phyloP scores from a whole-genome alignment of 75 land plant genomes.

The Selaginella moellendorffii region DNA sequence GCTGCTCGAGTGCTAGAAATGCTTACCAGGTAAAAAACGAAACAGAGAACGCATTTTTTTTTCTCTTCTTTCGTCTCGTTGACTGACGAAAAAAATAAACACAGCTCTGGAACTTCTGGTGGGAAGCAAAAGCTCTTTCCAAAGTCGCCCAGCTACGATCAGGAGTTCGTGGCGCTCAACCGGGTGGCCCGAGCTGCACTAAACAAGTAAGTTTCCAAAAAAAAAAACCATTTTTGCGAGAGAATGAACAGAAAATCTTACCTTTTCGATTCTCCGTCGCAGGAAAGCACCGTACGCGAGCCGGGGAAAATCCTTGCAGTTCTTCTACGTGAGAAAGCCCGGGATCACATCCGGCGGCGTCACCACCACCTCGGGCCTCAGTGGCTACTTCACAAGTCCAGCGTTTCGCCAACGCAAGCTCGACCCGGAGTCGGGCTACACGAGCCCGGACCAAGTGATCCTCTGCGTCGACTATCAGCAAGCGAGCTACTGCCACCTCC shows the following conservation, averaged over 20 bases:
- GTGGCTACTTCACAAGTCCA: not conserved
- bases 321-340: not conserved
- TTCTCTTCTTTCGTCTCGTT: not conserved
- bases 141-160: not conserved
- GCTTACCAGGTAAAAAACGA: not conserved
- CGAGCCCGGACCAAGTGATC: slow-evolving; percentile 3
- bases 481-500: not conserved
- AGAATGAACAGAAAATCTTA: not conserved
- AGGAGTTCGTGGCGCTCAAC: not conserved
- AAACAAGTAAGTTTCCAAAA: not conserved
- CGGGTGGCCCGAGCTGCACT: not conserved
- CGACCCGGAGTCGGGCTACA: not conserved
- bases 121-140: not conserved
- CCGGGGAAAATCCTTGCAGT: not conserved
- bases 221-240: too few species aligned
- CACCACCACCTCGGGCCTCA: not conserved
- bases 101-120: not conserved
- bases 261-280: not conserved
- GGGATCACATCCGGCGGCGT: not conserved
- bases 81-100: not conserved
- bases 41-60: not conserved
- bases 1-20: not conserved
- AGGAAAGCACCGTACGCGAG: not conserved
- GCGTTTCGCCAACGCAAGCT: not conserved
- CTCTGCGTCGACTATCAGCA: not conserved